Base-by-base conservation (phyloP, 345 rosid genomes). In the Dipteronia sinensis region DNA sequence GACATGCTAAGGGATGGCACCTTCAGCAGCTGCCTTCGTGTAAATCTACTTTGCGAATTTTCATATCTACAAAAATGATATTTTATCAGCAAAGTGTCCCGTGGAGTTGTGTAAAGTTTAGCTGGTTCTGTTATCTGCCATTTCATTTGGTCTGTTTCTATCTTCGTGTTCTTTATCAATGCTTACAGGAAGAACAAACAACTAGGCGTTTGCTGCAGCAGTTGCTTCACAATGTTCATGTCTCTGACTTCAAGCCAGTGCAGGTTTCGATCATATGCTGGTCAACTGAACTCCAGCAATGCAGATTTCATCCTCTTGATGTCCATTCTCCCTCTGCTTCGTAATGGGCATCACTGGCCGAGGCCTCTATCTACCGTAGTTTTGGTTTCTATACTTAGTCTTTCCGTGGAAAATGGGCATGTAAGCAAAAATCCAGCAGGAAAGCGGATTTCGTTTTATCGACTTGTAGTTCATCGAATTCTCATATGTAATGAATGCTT, bases 151-250 rank as follows among this genome's bases (percentile, higher is more conserved):
- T 61, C 1, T 8, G 7, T 8, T 58, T 5, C 10, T 19, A 20
- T 6, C 13, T 11, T n/a, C 55, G 19, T 51, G 2, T 16, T 47
- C 31, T 66, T 61, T 42, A 5, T 75, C 49, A n/a, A 67, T 74
- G 66, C 61, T 38, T 78, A 10, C 88, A 93, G 98, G 98, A 97
- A 73, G 99, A 97, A 82, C 94, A 86, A 76, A 94, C 94, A 5
- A 90, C 98, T 8, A 94, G 97, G 86, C 84, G 92, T 82, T 94
- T 98, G 98, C 90, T 94, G 79, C 94, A 94, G 34, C 99, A 94
- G 82, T 76, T 97, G 88, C 97, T 97, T 80, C 88, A 85, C 87
- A 89, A 88, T 77, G 93, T 97, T 74, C 91, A 92, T 44, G 89
- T 91, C 29, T 89, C 97, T 0, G 67, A 17, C 91, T 92, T 76